Conservation (phyloP, 2,329 filamentous ascomycete species). For the Septoria linicola region DNA sequence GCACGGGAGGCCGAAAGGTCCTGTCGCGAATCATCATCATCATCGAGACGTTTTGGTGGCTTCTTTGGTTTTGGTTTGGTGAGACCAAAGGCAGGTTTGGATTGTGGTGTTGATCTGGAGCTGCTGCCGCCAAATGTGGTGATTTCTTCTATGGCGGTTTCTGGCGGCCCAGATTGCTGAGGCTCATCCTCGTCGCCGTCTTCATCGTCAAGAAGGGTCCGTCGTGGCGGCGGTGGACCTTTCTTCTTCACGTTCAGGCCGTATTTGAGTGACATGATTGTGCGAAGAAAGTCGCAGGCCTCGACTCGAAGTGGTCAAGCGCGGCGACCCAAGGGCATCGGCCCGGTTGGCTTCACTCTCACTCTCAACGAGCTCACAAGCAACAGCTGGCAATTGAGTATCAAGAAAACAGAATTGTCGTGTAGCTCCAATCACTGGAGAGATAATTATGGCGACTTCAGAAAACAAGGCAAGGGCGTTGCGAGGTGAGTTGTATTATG, state of each 20-base stretch:
- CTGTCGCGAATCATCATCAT: slow-evolving; percentile 42
- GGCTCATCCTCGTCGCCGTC: slow-evolving; percentile 32
- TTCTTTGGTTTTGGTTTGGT: slow-evolving; percentile 35
- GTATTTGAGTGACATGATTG: slow-evolving; percentile 39
- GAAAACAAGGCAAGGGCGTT: slow-evolving; percentile 38
- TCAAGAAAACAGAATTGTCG: too few species aligned
- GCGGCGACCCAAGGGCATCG: slow-evolving; percentile 4
- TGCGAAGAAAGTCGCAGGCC: slow-evolving; percentile 1
- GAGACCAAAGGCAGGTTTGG: slow-evolving; percentile 35
- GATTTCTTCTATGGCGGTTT: slow-evolving; percentile 55
- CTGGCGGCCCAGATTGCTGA: slow-evolving; percentile 30
- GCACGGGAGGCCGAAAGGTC: slow-evolving; percentile 62
- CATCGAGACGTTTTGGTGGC: slow-evolving; percentile 42
- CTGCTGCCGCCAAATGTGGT: slow-evolving; percentile 58
- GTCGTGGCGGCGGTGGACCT: slow-evolving; percentile 24
- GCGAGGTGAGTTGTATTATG: slow-evolving; percentile 64
- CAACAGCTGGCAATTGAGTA: background rate
- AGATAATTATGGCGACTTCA: slow-evolving; percentile 25
- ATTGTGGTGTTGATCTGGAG: slow-evolving; percentile 19
- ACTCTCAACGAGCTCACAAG: too few species aligned
- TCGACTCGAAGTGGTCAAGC: slow-evolving; percentile 5
- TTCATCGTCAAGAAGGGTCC: slow-evolving; percentile 30
- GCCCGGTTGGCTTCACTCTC: background rate
- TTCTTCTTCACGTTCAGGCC: slow-evolving; percentile 39
- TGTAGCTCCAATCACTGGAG: background rate